Evolutionary conservation across 306 rosid genomes (phyloP).

Genomic region (Lathyrus aphaca): DNA sequence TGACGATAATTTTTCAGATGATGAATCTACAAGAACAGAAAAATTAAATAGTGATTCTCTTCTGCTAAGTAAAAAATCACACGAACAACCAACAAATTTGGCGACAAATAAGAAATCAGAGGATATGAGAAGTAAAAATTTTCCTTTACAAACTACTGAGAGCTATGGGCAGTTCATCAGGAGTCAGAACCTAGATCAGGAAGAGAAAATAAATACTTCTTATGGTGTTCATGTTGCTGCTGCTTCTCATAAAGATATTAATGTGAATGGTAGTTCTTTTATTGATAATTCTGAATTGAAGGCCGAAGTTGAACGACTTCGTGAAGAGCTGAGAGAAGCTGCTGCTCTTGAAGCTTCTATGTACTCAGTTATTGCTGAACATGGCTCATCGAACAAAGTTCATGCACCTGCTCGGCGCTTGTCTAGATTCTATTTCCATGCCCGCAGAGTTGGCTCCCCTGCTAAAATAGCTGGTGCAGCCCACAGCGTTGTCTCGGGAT

Average conservation of each 20-base stretch:
- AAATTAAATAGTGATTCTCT: constrained; percentile 41
- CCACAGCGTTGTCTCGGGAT: constrained; percentile 71
- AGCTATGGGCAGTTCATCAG: constrained; percentile 33
- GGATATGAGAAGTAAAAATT: constrained; percentile 44
- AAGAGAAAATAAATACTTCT: constrained; percentile 40
- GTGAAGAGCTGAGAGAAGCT: constrained; percentile 81
- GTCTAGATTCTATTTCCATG: constrained; percentile 79
- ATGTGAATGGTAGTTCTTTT: constrained; percentile 33
- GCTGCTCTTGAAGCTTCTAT: constrained; percentile 84
- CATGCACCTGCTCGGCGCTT: constrained; percentile 93
- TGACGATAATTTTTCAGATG: constrained; percentile 39
- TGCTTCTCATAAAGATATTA: constrained; percentile 35
- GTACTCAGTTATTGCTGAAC: constrained; percentile 83
- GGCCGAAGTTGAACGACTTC: constrained; percentile 68
- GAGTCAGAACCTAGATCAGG: constrained; percentile 42
- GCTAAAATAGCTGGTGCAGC: constrained; percentile 67
- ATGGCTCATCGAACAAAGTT: constrained; percentile 81
- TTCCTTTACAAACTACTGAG: constrained; percentile 48
- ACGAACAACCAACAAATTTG: constrained; percentile 34
- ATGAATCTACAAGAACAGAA: constrained; percentile 42
- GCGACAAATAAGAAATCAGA: constrained; percentile 47
- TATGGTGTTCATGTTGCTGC: constrained; percentile 37
- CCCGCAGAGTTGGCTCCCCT: constrained; percentile 57
- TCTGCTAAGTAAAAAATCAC: constrained; percentile 41
- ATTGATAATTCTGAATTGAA: constrained; percentile 50